Conservation (phyloP, 768 basidiomycete genomes). For the Hericium rajendrae region DNA sequence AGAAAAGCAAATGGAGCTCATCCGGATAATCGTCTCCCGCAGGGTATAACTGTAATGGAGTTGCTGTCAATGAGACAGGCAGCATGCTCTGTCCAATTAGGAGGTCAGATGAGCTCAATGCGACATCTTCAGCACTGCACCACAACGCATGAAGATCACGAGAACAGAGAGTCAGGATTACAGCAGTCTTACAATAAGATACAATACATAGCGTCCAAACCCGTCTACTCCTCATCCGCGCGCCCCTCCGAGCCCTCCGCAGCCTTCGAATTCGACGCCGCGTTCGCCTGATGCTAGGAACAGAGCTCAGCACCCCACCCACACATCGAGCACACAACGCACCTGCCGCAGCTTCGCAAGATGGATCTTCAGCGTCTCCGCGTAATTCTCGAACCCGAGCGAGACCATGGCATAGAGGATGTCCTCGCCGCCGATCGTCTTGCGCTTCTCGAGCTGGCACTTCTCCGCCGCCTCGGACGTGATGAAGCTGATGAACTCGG, state of each 20-base stretch:
- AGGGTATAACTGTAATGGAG: no score
- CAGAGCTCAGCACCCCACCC: background rate
- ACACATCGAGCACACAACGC: constrained; percentile 10
- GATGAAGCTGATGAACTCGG: constrained; percentile 97
- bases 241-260: constrained; percentile 5
- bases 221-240: constrained; percentile 8
- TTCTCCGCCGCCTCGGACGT: constrained; percentile 95
- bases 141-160: no score
- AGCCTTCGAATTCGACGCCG: constrained; percentile 12
- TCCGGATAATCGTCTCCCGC: no score
- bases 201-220: background rate
- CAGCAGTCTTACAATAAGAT: background rate
- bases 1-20: no score
- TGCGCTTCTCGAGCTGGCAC: constrained; percentile 89
- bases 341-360: constrained; percentile 84
- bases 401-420: constrained; percentile 90
- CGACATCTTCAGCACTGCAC: no score
- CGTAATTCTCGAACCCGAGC: constrained; percentile 92
- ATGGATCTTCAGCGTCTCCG: constrained; percentile 87
- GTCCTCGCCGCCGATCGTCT: constrained; percentile 97
- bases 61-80: no score
- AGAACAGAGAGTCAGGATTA: background rate
- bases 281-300: constrained; percentile 12
- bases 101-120: no score
- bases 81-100: no score